These are phyloP conservation scores for Podaxis sp. DNA, from an alignment of 768 basidiomycete species.

Conservation along the genomic window DNA sequence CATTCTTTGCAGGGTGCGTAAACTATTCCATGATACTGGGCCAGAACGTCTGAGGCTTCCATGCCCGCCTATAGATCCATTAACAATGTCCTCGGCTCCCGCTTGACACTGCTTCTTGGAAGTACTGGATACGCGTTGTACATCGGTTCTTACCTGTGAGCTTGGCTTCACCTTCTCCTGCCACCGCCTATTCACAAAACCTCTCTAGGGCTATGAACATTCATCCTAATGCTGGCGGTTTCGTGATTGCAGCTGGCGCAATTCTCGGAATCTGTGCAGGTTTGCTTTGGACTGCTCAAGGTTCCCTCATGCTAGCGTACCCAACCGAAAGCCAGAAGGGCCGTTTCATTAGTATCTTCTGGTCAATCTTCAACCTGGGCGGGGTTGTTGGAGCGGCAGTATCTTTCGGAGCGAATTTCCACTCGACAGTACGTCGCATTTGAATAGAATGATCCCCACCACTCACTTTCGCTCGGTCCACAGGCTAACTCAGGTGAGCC, in stretches of 20 bases:
- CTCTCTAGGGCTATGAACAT: conserved; percentile 60
- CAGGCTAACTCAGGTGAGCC: conserved; percentile 36
- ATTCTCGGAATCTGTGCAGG: conserved; percentile 69
- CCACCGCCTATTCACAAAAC: not conserved
- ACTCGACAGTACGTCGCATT: conserved; percentile 45
- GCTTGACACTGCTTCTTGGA: conserved; percentile 69
- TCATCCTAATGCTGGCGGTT: conserved; percentile 52
- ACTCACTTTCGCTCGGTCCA: conserved; percentile 18
- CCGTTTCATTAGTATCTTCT: conserved; percentile 73
- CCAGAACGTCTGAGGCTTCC: not conserved
- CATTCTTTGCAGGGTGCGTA: conserved; percentile 57
- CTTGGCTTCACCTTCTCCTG: not conserved
- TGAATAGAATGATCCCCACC: not conserved
- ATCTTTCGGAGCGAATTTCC: conserved; percentile 65
- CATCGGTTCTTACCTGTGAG: conserved; percentile 69
- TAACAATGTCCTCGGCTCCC: conserved; percentile 78
- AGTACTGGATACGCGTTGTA: conserved; percentile 74
- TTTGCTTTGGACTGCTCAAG: conserved; percentile 80
- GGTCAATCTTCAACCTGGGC: conserved; percentile 81
- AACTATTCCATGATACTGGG: not conserved
- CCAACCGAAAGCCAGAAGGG: conserved; percentile 80
- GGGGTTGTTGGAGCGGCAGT: conserved; percentile 77
- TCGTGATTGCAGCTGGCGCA: conserved; percentile 69
- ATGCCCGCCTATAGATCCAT: conserved; percentile 44
- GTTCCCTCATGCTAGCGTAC: conserved; percentile 81